A percentile compares a stretch with the other conserved stretches of the same genome.
Conservation (phyloP, 2,329 filamentous ascomycete species). For the Fusarium sp. region DNA sequence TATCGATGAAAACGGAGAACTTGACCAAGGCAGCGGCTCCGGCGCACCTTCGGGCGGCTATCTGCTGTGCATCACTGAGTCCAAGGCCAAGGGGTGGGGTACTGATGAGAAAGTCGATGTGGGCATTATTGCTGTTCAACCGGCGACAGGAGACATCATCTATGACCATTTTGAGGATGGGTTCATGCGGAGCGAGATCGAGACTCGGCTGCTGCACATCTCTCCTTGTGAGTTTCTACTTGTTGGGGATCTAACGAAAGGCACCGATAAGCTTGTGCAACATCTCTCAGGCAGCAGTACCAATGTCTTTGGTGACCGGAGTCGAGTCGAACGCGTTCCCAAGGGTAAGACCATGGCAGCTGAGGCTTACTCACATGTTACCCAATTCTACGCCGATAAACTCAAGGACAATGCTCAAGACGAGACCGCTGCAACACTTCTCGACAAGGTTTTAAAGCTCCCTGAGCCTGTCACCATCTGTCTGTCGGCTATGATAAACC, state of each 20-base stretch:
- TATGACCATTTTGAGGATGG: constrained; percentile 97
- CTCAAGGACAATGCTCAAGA: constrained; percentile 73
- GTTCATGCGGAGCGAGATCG: constrained; percentile 96
- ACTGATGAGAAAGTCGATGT: constrained; percentile 95
- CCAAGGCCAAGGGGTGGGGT: constrained; percentile 80
- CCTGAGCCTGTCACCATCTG: constrained; percentile 91
- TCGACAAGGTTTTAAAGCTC: constrained; percentile 88
- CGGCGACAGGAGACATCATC: constrained; percentile 93
- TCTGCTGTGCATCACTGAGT: constrained; percentile 91
- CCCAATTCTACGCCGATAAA: constrained; percentile 91
- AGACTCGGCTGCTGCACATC: constrained; percentile 94
- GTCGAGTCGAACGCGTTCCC: constrained; percentile 83
- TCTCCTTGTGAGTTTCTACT: constrained; percentile 96
- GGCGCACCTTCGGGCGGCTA: constrained; percentile 79
- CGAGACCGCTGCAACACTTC: constrained; percentile 71
- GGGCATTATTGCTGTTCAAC: constrained; percentile 93
- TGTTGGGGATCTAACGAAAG: constrained; percentile 89
- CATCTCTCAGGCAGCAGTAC: constrained; percentile 91
- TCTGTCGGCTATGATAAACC: constrained; percentile 94
- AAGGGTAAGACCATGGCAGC: constrained; percentile 85
- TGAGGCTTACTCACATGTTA: constrained; percentile 88
- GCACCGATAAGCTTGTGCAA: constrained; percentile 90
- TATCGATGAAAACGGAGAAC: constrained; percentile 89
- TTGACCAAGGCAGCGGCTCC: constrained; percentile 66
- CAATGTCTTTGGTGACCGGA: constrained; percentile 92